phyloP scores from a whole-genome alignment of 2,329 filamentous ascomycete genomes.

The Ophiostoma novo-ulmi region DNA sequence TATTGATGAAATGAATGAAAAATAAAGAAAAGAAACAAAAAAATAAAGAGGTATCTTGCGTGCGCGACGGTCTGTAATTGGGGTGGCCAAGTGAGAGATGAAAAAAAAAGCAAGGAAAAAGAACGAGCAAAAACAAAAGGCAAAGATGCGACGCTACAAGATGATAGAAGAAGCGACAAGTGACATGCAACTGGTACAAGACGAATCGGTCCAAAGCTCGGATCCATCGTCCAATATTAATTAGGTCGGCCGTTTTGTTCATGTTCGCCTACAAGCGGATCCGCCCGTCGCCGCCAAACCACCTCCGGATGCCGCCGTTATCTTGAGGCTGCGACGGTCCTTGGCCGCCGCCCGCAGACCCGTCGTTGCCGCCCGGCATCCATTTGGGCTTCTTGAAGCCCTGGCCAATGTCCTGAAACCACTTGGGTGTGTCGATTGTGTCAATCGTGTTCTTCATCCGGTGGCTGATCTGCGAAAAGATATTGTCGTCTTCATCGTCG shows the following conservation, averaged over 20 bases:
- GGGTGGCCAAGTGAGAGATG: background rate
- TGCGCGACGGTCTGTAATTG: constrained; percentile 6
- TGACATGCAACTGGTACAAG: background rate
- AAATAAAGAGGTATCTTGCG: constrained; percentile 11
- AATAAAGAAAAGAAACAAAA: background rate
- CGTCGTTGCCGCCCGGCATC: constrained; percentile 61
- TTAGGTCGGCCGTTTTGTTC: no score
- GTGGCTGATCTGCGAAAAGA: constrained; percentile 78
- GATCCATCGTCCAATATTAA: background rate
- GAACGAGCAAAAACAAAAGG: background rate
- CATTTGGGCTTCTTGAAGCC: constrained; percentile 73
- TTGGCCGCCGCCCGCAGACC: constrained; percentile 29
- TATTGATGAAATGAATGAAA: background rate
- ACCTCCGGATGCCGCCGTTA: constrained; percentile 44
- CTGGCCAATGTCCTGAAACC: constrained; percentile 67
- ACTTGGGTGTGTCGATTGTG: constrained; percentile 71
- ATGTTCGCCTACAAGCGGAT: constrained; percentile 31
- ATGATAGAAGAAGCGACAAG: background rate
- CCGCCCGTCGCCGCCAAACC: constrained; percentile 50
- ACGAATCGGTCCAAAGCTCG: no score
- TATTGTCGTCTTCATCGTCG: constrained; percentile 68
- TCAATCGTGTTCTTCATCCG: constrained; percentile 91
- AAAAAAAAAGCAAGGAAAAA: background rate
- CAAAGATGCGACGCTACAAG: background rate
- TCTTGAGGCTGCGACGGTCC: constrained; percentile 9